Evolutionary conservation across 305 asterid species (phyloP), one percentile per base, ranked within the genome.

Genomic region (Striga hermonthica): DNA sequence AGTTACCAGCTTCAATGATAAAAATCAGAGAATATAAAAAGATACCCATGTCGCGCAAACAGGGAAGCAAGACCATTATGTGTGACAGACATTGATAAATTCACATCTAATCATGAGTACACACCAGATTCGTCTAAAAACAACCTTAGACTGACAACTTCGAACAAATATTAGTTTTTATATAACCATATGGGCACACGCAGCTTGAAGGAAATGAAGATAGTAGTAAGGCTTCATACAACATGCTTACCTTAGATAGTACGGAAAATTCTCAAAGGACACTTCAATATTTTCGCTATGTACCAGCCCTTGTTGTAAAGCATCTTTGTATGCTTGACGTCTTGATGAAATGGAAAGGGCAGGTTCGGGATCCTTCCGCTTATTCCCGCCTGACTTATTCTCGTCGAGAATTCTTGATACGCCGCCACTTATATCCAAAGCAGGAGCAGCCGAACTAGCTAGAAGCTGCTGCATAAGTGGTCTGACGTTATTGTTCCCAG

Each of bases 201-300:
- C 8, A 22, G 31, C 7, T 9, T 44, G 71, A 28, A 66, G 40
- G 38, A 60, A 31, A 57, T 47, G 31, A 15, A 61, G 38, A 70
- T 44, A 55, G 14, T 5, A 9, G 36, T 38, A 67, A 37, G 60
- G 36, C 31, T 39, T 57, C 57, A 52, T 53, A 37, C 39, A 34
- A 60, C 55, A 22, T 12, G 38, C 64, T 75, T 79, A 91, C 98
- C 98, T 91, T 63, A 91, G 79, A 74, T 89, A 91, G 66, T 91
- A 91, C 3, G 98, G 96, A 75, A 91, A 89, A 71, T 84, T 84
- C 67, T 86, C 89, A 74, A 89, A 89, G 6, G 98, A 82, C 67
- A 83, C 82, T 60, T 85, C 90, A 38, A 86, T 86, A 71, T 71
- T 66, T 61, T 81, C 70, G 64, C 90, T 74, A 71, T 76, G 83